Percentiles rank a stretch among this genome's conserved stretches.
phyloP scores from a whole-genome alignment of 371 early-diverging fungal species.

The Mucor piriformis region DNA sequence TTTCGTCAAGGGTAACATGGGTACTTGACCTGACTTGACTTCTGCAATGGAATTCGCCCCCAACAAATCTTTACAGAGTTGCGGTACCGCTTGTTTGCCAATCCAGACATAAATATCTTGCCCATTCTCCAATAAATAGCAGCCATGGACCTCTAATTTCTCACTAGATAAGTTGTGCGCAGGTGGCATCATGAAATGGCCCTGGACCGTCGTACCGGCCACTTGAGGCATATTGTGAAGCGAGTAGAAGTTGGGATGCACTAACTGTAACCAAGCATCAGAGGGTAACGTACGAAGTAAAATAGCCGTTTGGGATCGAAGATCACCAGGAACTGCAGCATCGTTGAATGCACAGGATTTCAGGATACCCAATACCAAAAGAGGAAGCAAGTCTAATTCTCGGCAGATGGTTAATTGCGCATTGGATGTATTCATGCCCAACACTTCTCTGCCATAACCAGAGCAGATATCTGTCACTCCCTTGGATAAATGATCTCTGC shows the following conservation, averaged over 20 bases:
- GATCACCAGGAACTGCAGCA: slow-evolving; percentile 49
- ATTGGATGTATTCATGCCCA: slow-evolving; percentile 45
- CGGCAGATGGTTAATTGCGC: slow-evolving; percentile 66
- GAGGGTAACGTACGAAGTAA: slow-evolving; percentile 66
- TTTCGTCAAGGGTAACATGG: slow-evolving; percentile 32
- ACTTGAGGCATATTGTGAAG: slow-evolving; percentile 68
- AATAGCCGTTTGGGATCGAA: slow-evolving; percentile 59
- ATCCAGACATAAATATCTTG: slow-evolving; percentile 76
- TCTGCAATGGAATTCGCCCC: slow-evolving; percentile 39
- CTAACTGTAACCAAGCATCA: slow-evolving; percentile 48
- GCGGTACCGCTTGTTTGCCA: slow-evolving; percentile 66
- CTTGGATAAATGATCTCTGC: slow-evolving; percentile 70
- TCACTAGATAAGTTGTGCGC: slow-evolving; percentile 81
- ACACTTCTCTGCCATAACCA: slow-evolving; percentile 61
- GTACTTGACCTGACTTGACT: slow-evolving; percentile 39
- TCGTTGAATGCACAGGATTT: slow-evolving; percentile 61
- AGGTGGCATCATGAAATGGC: slow-evolving; percentile 56
- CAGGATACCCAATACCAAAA: slow-evolving; percentile 64
- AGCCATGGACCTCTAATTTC: slow-evolving; percentile 72
- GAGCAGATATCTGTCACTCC: slow-evolving; percentile 64
- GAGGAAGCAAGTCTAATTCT: slow-evolving; percentile 68
- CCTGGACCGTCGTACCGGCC: slow-evolving; percentile 40
- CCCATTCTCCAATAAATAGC: slow-evolving; percentile 75
- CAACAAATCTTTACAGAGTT: slow-evolving; percentile 62
- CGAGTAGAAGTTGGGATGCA: slow-evolving; percentile 68